Percentiles rank a stretch among this genome's conserved stretches.
Conservation (phyloP, 2,329 filamentous ascomycete species). For the Ophiostoma pallidulum region DNA sequence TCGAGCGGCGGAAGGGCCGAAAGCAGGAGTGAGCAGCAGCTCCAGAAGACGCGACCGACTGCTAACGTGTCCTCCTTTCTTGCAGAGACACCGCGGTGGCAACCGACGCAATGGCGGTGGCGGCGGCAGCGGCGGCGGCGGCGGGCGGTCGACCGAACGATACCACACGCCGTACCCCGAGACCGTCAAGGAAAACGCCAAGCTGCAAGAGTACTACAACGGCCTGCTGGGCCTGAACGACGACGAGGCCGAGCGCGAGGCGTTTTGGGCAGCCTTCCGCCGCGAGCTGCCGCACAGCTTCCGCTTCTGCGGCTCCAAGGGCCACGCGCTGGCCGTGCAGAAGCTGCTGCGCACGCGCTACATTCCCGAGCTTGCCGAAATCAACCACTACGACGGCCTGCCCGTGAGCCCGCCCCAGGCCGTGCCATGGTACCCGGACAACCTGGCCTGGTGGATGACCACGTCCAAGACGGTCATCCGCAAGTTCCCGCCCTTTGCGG, state of each 20-base stretch:
- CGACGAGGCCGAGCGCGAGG: constrained; percentile 53
- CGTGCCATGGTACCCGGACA: constrained; percentile 88
- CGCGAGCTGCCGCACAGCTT: constrained; percentile 94
- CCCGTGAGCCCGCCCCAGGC: constrained; percentile 72
- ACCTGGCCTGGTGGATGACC: constrained; percentile 95
- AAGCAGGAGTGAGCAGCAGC: too few species aligned
- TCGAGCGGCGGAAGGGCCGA: too few species aligned
- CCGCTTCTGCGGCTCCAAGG: constrained; percentile 91
- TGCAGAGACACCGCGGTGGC: constrained; percentile 22
- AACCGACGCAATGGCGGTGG: constrained; percentile 22
- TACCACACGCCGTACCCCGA: constrained; percentile 42
- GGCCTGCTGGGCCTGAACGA: constrained; percentile 64
- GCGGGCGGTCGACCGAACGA: constrained; percentile 30
- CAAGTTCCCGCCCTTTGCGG: constrained; percentile 85
- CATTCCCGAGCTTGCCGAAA: constrained; percentile 79
- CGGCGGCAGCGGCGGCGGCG: constrained; percentile 17
- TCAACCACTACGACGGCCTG: constrained; percentile 72
- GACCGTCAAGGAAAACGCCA: constrained; percentile 70
- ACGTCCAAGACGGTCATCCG: constrained; percentile 94
- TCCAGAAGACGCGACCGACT: too few species aligned
- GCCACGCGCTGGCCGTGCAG: constrained; percentile 87
- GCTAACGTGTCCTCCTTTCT: too few species aligned
- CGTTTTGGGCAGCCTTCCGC: constrained; percentile 77
- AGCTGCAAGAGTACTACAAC: constrained; percentile 82
- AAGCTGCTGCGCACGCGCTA: constrained; percentile 80